Evolutionary conservation across 225 moss, liverwort and hornwort genomes (phyloP).

Genomic region (Physcomitrium patens): DNA sequence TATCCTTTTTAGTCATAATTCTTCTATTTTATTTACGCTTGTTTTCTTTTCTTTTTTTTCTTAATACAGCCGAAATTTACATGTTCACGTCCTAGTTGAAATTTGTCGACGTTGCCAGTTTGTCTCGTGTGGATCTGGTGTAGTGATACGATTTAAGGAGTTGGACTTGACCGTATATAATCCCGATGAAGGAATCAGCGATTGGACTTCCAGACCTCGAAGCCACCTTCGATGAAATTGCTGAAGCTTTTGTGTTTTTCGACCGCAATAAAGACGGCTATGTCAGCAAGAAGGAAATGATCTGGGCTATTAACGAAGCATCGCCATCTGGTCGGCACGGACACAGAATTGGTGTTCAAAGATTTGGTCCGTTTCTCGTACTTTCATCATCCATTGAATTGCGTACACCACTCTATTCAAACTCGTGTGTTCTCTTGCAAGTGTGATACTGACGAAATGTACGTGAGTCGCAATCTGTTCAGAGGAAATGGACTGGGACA

Average conservation of each 20-base stretch:
- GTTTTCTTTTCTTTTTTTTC: neutral
- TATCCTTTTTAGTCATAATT: constrained; percentile 39
- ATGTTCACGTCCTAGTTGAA: neutral
- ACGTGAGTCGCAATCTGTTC: constrained; percentile 30
- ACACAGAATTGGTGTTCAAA: constrained; percentile 69
- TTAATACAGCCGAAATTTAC: neutral
- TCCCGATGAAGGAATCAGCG: constrained; percentile 55
- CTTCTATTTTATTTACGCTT: constrained; percentile 14
- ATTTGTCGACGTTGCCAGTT: constrained; percentile 6
- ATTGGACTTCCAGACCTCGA: constrained; percentile 85
- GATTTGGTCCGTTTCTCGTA: constrained; percentile 64
- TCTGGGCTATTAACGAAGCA: constrained; percentile 67
- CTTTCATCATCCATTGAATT: neutral
- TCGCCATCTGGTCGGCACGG: constrained; percentile 73
- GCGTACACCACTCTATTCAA: neutral
- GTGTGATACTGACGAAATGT: constrained; percentile 22
- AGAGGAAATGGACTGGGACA: constrained; percentile 99
- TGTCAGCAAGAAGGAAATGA: constrained; percentile 89
- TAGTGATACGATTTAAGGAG: constrained; percentile 28
- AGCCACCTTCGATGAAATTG: constrained; percentile 91
- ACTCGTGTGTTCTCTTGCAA: constrained; percentile 15
- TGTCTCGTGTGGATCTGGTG: neutral
- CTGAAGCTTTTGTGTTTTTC: constrained; percentile 84
- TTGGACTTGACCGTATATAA: constrained; percentile 52
- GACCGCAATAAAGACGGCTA: constrained; percentile 88